These are phyloP conservation scores for Cryptococcus wingfieldii DNA, from an alignment of 1,284 basidiomycete genomes.

Conservation along the genomic window DNA sequence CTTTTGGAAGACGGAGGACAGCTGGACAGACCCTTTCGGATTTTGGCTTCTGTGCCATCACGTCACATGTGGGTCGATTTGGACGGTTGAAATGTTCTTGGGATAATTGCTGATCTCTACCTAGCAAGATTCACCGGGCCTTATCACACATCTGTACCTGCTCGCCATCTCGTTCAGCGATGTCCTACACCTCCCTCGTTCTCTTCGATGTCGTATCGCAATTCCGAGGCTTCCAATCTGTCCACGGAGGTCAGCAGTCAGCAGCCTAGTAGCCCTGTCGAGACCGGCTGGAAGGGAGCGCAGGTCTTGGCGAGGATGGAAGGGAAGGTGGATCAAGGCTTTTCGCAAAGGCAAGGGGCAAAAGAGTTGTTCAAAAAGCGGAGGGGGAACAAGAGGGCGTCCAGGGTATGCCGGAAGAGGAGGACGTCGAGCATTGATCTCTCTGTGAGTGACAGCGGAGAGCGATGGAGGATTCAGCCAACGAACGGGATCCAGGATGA, in stretches of 20 bases:
- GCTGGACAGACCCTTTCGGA: conserved; percentile 3
- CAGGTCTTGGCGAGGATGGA: conserved; percentile 14
- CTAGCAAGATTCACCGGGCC: not conserved
- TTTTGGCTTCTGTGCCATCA: conserved; percentile 3
- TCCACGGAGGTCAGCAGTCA: no score
- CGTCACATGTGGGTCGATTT: conserved; percentile 2
- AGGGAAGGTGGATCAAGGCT: not conserved
- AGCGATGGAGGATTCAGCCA: no score
- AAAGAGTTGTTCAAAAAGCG: not conserved
- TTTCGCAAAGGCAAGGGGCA: no score
- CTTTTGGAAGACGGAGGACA: not conserved
- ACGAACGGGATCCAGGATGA: not conserved
- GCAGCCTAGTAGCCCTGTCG: no score
- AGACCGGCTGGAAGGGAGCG: conserved; percentile 13
- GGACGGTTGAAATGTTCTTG: not conserved
- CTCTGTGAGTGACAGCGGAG: not conserved
- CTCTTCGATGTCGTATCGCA: not conserved
- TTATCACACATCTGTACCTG: conserved; percentile 2
- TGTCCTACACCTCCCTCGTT: conserved; percentile 9
- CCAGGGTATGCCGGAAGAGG: not conserved
- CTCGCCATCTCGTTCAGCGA: not conserved
- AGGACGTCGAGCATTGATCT: not conserved
- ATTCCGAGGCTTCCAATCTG: no score
- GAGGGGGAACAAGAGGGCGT: not conserved
- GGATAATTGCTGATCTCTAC: not conserved